Evolutionary conservation across 2,329 filamentous ascomycete genomes (phyloP), one percentile per base, ranked within the genome.

Genomic region (Penicillium sp.): DNA sequence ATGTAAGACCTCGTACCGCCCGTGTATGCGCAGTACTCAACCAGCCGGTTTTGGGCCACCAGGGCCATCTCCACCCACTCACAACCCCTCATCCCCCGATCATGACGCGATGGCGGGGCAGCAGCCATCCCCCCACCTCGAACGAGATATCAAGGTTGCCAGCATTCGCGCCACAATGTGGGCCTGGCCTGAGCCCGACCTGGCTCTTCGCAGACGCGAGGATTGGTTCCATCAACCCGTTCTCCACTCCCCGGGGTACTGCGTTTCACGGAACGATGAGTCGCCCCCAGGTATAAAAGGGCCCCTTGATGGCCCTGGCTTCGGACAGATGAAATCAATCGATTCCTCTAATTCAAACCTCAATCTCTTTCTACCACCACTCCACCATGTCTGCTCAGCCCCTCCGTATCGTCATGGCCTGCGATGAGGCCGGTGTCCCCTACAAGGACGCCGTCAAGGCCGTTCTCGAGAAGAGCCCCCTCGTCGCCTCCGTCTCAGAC

Each of bases 391-490:
- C 67, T 62, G 46, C 64, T 56, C 66, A 66, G 50, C 74, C 74
- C 48, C 75, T 85, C 63, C 80, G 81, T 67, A 83, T 87, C 63
- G 84, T 81, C 64, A 78, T 87, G 62, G 84, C 83, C 70, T 79
- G 80, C 69, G 84, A 87, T 69, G 87, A 90, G 62, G 89, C 89
- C 53, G 90, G 90, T 68, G 81, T 88, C 64, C 77, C 75, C 61
- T 94, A 94, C 83, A 94, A 93, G 74, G 84, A 86, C 68, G 83
- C 84, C 61, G 86, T 95, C 76, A 90, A 89, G 68, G 78, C 80
- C 46, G 86, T 90, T 66, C 84, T 95, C 54, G 79, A 86, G 59
- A 78, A 82, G 41, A 83, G 89, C 73, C 74, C 82, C 2, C 84
- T 85, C 55, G 88, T 95, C 58, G 74, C 79, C 49, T 80, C 82